A percentile compares a stretch with the other conserved stretches of the same genome.
Conservation (phyloP, 768 basidiomycete genomes). For the Austroboletus eburneus region DNA sequence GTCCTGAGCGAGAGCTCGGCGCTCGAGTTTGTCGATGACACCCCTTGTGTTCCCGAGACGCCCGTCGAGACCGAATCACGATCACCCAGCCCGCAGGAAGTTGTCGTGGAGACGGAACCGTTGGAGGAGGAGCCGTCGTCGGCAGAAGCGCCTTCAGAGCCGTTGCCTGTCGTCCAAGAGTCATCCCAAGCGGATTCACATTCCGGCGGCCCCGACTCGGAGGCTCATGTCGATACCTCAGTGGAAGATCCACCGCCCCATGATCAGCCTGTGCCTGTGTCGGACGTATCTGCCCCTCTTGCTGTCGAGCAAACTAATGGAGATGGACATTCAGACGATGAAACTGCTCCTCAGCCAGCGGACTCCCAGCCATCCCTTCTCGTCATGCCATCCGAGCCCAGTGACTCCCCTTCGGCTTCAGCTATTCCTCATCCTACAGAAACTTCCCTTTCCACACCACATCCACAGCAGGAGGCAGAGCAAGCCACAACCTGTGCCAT, state of each 20-base stretch:
- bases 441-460: neutral
- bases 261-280: neutral
- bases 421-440: neutral
- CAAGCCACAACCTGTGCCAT: neutral
- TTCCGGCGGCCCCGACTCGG: neutral
- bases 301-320: neutral
- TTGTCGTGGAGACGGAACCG: neutral
- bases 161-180: neutral
- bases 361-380: slow-evolving; percentile 8
- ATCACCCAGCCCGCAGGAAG: neutral
- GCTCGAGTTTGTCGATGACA: slow-evolving; percentile 3
- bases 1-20: slow-evolving; percentile 13
- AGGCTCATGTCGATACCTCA: neutral
- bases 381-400: neutral
- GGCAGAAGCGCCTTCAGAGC: slow-evolving; percentile 2
- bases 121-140: slow-evolving; percentile 4
- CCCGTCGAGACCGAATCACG: slow-evolving; percentile 1
- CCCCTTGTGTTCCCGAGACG: too few relatives aligned
- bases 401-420: neutral
- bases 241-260: neutral
- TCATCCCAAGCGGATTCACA: neutral
- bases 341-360: slow-evolving; percentile 13
- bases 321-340: slow-evolving; percentile 12
- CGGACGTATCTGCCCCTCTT: slow-evolving; percentile 3
- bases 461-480: slow-evolving; percentile 1